A percentile compares a stretch with the other conserved stretches of the same genome.
phyloP scores from a whole-genome alignment of 768 basidiomycete genomes.

The Hericium alpestre region DNA sequence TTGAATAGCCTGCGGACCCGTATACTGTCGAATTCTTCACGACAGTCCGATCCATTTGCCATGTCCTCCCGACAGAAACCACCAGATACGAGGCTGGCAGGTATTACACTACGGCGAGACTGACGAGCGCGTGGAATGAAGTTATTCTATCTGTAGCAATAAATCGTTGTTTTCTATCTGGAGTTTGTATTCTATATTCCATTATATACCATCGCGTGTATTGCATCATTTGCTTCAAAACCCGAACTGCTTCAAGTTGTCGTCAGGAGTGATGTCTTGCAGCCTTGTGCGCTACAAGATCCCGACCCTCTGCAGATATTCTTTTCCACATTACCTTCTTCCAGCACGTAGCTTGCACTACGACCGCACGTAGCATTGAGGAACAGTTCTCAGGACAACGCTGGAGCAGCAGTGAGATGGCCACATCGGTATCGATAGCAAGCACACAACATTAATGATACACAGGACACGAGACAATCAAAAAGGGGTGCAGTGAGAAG shows the following conservation, averaged over 20 bases:
- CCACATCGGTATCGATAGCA: conserved; percentile 11
- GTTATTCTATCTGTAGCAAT: background rate
- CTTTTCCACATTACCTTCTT: too few species aligned
- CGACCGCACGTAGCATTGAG: too few species aligned
- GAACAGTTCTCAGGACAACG: too few species aligned
- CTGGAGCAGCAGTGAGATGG: too few species aligned
- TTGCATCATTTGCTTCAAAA: too few species aligned
- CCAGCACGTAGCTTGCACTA: too few species aligned
- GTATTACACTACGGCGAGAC: conserved; percentile 6
- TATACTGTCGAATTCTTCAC: conserved; percentile 11
- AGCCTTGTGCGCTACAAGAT: too few species aligned
- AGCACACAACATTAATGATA: conserved; percentile 14
- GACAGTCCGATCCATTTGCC: background rate
- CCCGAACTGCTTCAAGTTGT: too few species aligned
- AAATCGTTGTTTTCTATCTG: background rate
- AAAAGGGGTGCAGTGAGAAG: background rate
- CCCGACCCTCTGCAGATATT: too few species aligned
- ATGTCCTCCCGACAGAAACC: background rate
- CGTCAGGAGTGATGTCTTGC: too few species aligned
- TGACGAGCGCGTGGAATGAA: background rate
- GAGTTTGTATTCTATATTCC: background rate
- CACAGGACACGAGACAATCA: conserved; percentile 9
- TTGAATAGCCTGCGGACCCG: conserved; percentile 3
- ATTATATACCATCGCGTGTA: too few species aligned
- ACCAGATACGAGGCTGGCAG: background rate